Conservation (phyloP, 805 yeast species). For the Schwanniomyces polymorphus region DNA sequence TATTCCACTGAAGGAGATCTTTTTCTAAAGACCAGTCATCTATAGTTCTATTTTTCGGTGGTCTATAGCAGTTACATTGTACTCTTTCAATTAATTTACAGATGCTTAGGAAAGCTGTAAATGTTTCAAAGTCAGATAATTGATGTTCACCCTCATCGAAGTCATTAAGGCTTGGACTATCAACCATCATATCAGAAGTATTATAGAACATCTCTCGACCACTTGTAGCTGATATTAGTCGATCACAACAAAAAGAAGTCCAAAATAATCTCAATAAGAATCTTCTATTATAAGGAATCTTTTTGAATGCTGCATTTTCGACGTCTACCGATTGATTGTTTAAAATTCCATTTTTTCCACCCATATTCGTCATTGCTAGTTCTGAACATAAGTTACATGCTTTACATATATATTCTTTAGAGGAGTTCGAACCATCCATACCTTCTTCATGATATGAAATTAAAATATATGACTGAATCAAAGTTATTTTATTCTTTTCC, state of each 20-base stretch:
- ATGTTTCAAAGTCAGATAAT: conserved; percentile 18
- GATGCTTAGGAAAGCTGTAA: conserved; percentile 17
- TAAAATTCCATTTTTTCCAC: conserved; percentile 17
- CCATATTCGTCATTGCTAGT: conserved; percentile 24
- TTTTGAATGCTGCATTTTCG: not conserved
- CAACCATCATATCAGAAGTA: conserved; percentile 21
- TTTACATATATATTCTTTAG: conserved; percentile 20
- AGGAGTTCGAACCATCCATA: conserved; percentile 21
- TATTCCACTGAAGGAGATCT: conserved; percentile 14
- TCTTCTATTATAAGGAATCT: not conserved
- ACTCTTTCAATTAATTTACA: conserved; percentile 24
- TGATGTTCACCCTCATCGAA: conserved; percentile 18
- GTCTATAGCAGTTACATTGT: conserved; percentile 19
- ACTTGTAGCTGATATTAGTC: conserved; percentile 23
- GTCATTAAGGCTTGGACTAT: conserved; percentile 16
- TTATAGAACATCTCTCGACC: conserved; percentile 23
- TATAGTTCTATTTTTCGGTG: conserved; percentile 22
- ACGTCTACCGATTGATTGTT: not conserved
- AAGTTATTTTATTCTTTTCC: conserved; percentile 22
- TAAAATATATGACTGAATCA: conserved; percentile 23
- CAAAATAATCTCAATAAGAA: conserved; percentile 19
- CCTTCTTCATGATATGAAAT: conserved; percentile 28
- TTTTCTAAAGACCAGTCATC: conserved; percentile 17
- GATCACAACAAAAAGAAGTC: conserved; percentile 26
- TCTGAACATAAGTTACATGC: conserved; percentile 24